A percentile compares a stretch with the other conserved stretches of the same genome.
These are phyloP conservation scores for Epichloe coenophiala DNA, from an alignment of 2,329 filamentous ascomycete species.

Conservation along the genomic window DNA sequence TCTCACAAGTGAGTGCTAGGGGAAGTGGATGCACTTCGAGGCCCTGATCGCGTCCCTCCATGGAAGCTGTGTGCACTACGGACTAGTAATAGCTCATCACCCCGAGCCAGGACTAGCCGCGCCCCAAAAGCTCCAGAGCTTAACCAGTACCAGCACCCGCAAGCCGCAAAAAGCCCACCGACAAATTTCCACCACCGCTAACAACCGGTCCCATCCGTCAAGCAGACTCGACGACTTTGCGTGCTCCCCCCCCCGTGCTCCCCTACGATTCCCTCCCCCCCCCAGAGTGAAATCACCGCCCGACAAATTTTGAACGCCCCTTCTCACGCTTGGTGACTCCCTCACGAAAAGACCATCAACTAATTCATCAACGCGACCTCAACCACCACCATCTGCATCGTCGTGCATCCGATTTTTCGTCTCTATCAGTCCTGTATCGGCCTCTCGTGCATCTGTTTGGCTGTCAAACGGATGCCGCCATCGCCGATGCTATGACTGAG, in stretches of 20 bases:
- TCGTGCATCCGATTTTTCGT: constrained; percentile 14
- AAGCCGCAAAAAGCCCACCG: background rate
- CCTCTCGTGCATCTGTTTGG: constrained; percentile 40
- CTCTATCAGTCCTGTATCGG: constrained; percentile 13
- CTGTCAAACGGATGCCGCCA: constrained; percentile 56
- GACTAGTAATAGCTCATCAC: background rate
- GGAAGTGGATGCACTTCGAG: no score
- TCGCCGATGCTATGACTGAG: constrained; percentile 58
- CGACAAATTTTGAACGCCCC: constrained; percentile 20
- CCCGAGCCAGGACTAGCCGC: background rate
- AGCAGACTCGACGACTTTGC: background rate
- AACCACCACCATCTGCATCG: constrained; percentile 19
- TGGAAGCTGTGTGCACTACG: no score
- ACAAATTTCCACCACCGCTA: constrained; percentile 5
- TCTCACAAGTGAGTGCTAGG: background rate
- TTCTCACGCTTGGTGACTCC: constrained; percentile 15
- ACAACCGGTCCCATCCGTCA: background rate
- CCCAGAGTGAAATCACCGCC: constrained; percentile 8
- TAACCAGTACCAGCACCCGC: background rate
- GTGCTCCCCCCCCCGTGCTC: background rate
- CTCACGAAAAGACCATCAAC: constrained; percentile 13
- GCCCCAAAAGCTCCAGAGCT: background rate
- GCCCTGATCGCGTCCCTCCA: no score
- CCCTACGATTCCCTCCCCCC: background rate
- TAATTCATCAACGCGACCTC: constrained; percentile 19